phyloP scores from a whole-genome alignment of 768 basidiomycete species.

The Chlorophyllum brunneum region DNA sequence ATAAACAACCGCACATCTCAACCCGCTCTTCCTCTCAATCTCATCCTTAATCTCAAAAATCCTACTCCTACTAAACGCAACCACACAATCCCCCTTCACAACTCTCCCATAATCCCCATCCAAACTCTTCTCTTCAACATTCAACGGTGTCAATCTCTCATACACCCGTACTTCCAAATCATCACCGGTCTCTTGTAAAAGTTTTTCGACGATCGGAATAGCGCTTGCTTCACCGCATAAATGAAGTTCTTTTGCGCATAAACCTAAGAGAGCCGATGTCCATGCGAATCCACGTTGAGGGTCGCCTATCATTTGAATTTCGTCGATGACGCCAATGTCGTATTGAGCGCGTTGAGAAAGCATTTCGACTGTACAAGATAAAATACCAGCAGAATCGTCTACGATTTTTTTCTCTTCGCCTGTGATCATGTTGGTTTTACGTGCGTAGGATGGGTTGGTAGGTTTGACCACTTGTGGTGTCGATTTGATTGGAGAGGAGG shows the following conservation, averaged over 20 bases:
- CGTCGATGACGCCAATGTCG: slow-evolving; percentile 92
- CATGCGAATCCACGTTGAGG: slow-evolving; percentile 74
- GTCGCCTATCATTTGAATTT: slow-evolving; percentile 95
- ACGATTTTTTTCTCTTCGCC: slow-evolving; percentile 87
- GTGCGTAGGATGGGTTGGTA: slow-evolving; percentile 46
- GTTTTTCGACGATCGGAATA: slow-evolving; percentile 66
- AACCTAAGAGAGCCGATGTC: slow-evolving; percentile 76
- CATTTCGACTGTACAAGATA: slow-evolving; percentile 97
- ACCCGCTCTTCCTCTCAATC: slow-evolving; percentile 67
- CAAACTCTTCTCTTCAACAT: slow-evolving; percentile 61
- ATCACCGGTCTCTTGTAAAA: slow-evolving; percentile 80
- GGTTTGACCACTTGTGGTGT: slow-evolving; percentile 18
- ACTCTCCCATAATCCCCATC: slow-evolving; percentile 57
- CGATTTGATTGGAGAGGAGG: neutral
- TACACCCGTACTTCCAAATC: slow-evolving; percentile 79
- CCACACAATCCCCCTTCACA: slow-evolving; percentile 83
- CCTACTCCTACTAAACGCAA: slow-evolving; percentile 71
- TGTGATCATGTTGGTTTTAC: slow-evolving; percentile 82
- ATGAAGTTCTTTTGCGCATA: slow-evolving; percentile 79
- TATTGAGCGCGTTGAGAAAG: slow-evolving; percentile 33
- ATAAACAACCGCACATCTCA: slow-evolving; percentile 89
- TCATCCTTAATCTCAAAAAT: slow-evolving; percentile 76
- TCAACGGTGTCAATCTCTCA: slow-evolving; percentile 83
- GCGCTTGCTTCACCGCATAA: slow-evolving; percentile 95
- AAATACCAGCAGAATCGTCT: slow-evolving; percentile 45